phyloP scores from a whole-genome alignment of 768 basidiomycete species.

The Collybiopsis luxurians region DNA sequence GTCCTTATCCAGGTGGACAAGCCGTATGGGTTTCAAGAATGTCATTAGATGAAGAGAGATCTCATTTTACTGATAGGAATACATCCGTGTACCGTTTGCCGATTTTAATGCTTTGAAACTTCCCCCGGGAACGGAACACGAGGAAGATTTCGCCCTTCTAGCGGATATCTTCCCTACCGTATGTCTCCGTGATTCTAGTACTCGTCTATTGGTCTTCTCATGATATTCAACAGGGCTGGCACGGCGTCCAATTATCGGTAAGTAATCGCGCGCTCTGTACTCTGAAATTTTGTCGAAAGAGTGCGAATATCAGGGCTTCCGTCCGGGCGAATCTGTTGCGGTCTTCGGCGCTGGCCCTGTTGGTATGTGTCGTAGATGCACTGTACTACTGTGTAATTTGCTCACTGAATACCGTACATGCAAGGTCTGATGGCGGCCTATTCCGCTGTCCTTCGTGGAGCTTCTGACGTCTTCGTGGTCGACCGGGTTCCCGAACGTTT shows the following conservation, averaged over 20 bases:
- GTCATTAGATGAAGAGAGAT: neutral
- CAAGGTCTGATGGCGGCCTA: slow-evolving; percentile 56
- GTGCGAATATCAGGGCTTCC: slow-evolving; percentile 34
- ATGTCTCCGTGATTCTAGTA: slow-evolving; percentile 8
- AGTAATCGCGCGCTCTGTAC: slow-evolving; percentile 1
- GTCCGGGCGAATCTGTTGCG: slow-evolving; percentile 48
- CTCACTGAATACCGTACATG: too few relatives aligned
- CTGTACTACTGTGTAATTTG: too few relatives aligned
- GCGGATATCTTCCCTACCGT: slow-evolving; percentile 59
- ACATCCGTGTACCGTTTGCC: slow-evolving; percentile 53
- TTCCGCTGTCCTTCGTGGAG: slow-evolving; percentile 49
- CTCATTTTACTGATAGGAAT: slow-evolving; percentile 34
- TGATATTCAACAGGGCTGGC: slow-evolving; percentile 40
- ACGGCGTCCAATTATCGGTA: slow-evolving; percentile 47
- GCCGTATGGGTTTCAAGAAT: slow-evolving; percentile 30
- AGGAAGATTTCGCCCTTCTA: slow-evolving; percentile 53
- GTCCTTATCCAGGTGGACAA: slow-evolving; percentile 53
- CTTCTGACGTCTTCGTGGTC: slow-evolving; percentile 52
- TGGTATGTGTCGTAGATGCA: too few relatives aligned
- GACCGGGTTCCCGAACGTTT: slow-evolving; percentile 55
- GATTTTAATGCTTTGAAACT: slow-evolving; percentile 55
- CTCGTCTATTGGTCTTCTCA: neutral
- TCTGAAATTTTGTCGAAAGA: neutral
- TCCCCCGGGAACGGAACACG: slow-evolving; percentile 50
- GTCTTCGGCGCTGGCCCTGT: slow-evolving; percentile 55